Conservation (phyloP, 768 basidiomycete genomes). For the Dentipellis fragilis region DNA sequence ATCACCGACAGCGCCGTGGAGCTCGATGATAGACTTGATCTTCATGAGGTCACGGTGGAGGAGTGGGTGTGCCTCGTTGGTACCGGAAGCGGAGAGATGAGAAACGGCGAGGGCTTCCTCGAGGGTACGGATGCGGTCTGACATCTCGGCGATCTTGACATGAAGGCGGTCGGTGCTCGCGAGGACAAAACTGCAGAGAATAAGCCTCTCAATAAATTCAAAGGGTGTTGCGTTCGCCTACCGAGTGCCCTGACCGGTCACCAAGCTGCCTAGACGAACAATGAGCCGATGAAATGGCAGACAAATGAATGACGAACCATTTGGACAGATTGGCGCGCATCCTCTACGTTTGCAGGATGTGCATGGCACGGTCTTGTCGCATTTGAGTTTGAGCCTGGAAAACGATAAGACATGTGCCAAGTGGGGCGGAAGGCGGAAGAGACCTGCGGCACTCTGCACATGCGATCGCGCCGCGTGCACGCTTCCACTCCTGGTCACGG, state of each 20-base stretch:
- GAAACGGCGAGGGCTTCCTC: conserved; percentile 56
- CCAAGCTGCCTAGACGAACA: conserved; percentile 37
- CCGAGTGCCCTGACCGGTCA: conserved; percentile 74
- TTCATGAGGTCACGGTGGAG: conserved; percentile 49
- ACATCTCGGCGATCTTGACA: conserved; percentile 57
- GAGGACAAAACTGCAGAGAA: conserved; percentile 45
- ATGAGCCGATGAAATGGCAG: neutral
- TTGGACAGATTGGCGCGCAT: conserved; percentile 71
- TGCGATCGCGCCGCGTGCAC: conserved; percentile 11
- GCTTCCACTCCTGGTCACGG: conserved; percentile 15
- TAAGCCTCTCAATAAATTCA: neutral
- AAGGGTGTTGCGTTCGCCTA: conserved; percentile 19
- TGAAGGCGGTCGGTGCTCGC: conserved; percentile 66
- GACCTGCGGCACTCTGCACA: conserved; percentile 15
- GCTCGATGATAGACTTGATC: conserved; percentile 60
- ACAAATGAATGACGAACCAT: conserved; percentile 26
- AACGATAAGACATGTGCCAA: neutral
- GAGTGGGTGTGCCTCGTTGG: conserved; percentile 44
- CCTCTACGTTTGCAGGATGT: conserved; percentile 58
- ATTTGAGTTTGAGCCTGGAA: conserved; percentile 55
- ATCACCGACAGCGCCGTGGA: conserved; percentile 46
- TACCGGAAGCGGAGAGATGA: conserved; percentile 31
- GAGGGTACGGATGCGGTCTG: conserved; percentile 59
- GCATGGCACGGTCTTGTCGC: conserved; percentile 58
- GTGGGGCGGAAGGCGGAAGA: too few relatives aligned